phyloP scores from a whole-genome alignment of 23 red algal species.

The Gracilaria domingensis region DNA sequence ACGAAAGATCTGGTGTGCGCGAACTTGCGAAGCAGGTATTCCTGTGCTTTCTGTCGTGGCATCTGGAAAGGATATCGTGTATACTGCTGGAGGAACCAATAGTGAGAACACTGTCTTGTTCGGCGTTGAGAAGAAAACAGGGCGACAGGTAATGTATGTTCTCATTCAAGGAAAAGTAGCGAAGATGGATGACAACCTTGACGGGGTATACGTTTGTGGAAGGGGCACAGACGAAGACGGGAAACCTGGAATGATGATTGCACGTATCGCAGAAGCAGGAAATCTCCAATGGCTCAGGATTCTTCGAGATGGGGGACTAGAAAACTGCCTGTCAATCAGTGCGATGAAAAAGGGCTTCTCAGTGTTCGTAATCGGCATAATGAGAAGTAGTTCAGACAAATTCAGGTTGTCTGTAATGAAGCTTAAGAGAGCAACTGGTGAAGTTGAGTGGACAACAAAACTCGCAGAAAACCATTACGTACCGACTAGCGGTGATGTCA shows the following conservation, averaged over 20 bases:
- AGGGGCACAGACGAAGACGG: not conserved
- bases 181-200: not conserved
- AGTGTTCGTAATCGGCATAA: not conserved
- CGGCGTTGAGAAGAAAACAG: not conserved
- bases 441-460: not conserved
- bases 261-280: not conserved
- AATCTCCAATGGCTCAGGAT: not conserved
- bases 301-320: not conserved
- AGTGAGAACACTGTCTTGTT: not conserved
- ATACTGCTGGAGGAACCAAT: not conserved
- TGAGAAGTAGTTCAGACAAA: not conserved
- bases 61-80: not conserved
- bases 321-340: slow-evolving; percentile 12
- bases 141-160: not conserved
- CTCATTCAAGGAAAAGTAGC: not conserved
- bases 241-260: not conserved
- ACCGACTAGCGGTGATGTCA: slow-evolving; percentile 1
- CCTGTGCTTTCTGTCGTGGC: not conserved
- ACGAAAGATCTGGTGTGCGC: slow-evolving; percentile 1
- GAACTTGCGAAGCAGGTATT: slow-evolving; percentile 1
- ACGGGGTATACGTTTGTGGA: not conserved
- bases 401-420: not conserved
- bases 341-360: not conserved
- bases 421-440: not conserved
- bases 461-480: not conserved